These are phyloP conservation scores for Erythrophleum ivorense DNA, from an alignment of 331 rosid genomes.

Conservation along the genomic window DNA sequence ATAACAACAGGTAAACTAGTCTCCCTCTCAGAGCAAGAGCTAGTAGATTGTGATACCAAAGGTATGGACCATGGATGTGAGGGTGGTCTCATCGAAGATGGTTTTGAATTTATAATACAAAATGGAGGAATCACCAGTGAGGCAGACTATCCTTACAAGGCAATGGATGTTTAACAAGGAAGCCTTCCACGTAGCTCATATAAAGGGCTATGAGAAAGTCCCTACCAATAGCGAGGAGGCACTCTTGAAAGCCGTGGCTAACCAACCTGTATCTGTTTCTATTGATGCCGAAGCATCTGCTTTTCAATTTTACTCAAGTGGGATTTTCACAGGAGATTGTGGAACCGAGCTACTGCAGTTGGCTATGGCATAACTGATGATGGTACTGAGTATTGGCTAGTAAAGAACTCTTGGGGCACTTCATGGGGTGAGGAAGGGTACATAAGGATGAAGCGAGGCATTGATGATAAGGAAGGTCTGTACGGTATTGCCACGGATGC, in stretches of 20 bases:
- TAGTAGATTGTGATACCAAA: constrained; percentile 42
- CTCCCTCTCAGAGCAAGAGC: constrained; percentile 48
- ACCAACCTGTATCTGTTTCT: constrained; percentile 39
- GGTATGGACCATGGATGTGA: constrained; percentile 35
- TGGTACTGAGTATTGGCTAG: constrained; percentile 58
- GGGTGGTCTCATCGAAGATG: constrained; percentile 48
- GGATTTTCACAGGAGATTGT: constrained; percentile 21
- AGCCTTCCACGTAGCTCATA: background rate
- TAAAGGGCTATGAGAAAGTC: constrained; percentile 41
- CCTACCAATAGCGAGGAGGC: constrained; percentile 33
- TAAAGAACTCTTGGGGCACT: constrained; percentile 54
- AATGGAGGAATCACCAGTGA: constrained; percentile 42
- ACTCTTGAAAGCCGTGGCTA: constrained; percentile 36
- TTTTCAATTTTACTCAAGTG: constrained; percentile 33
- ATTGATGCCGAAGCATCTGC: constrained; percentile 33
- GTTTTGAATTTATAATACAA: constrained; percentile 36
- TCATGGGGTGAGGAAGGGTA: constrained; percentile 41
- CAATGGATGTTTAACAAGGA: constrained; percentile 18
- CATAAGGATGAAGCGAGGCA: constrained; percentile 38
- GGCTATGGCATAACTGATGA: constrained; percentile 17
- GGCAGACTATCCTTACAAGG: constrained; percentile 43
- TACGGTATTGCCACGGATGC: constrained; percentile 43
- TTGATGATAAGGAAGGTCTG: constrained; percentile 25
- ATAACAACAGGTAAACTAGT: no score
- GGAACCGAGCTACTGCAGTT: constrained; percentile 8